Base-by-base conservation (phyloP, 169 alveolate genomes). In the Plasmodium gaboni region DNA sequence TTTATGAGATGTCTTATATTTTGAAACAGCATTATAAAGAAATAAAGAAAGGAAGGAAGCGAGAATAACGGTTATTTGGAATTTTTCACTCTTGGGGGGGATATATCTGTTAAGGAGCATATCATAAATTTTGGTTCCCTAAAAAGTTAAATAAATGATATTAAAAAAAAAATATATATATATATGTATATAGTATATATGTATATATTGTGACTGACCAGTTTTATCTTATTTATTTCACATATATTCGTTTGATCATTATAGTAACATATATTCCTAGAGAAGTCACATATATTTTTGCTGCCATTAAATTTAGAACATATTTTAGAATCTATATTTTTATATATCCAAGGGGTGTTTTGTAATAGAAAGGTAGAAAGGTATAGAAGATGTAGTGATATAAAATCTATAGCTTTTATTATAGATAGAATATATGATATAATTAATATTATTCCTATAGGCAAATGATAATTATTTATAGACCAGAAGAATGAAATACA, bases 91-190 rank as follows among this genome's bases (percentile, higher is more conserved):
- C 70, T 78, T 78, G 1, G 89, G 69, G 28, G 46, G 70, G 19
- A 44, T 68, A 22, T 78, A 78, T 22, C 32, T 78, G 65, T 48
- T 65, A 22, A 78, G 46, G 2, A 78, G 69, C 71, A 72, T 78
- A 32, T 78, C 89, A 44, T 78, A 78, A 22, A 78, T 78, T 32
- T 65, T 63, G 42, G 60, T 78, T 15, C 89, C 76, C 89, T 78
- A 63, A 0, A 32, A 32, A 32, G 0, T 32, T 4, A 32, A 32
- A 32, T 32, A 32, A 32, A 32, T 32, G 8, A 32, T 32, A 32
- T 32, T 4, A 32, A 32, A 32, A 72, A 24, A 17, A 6, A 19
- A 60, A 5, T 15, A 1, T n/a, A n/a, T 55, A n/a, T 53, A 15
- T 53, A 53, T 53, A 53, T 0, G 13, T 15, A 53, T 55, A 38